Evolutionary conservation across 2,329 filamentous ascomycete genomes (phyloP).

Genomic region (Cercospora beticola): DNA sequence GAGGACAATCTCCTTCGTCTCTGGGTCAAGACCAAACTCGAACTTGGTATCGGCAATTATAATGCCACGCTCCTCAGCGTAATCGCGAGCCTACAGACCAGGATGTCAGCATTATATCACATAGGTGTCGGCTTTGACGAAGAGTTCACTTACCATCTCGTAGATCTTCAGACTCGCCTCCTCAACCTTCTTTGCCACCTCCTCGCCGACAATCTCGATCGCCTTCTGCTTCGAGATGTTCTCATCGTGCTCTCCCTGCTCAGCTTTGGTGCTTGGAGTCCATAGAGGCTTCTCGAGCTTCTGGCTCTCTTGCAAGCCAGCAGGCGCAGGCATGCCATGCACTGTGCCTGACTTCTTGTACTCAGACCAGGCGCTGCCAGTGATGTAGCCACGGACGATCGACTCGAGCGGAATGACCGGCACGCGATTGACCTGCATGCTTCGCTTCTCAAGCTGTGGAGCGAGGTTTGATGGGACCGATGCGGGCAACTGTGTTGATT

Average conservation of each 20-base stretch:
- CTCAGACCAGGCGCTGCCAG: constrained; percentile 80
- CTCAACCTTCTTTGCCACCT: constrained; percentile 65
- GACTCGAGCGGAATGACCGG: constrained; percentile 77
- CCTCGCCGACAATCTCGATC: constrained; percentile 61
- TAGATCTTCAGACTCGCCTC: constrained; percentile 65
- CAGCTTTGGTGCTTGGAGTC: constrained; percentile 84
- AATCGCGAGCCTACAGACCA: constrained; percentile 54
- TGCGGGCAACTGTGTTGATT: constrained; percentile 58
- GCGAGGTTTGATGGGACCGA: constrained; percentile 43
- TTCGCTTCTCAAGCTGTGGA: constrained; percentile 57
- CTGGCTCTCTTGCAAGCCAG: constrained; percentile 68
- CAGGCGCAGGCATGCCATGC: constrained; percentile 69
- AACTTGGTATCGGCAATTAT: constrained; percentile 79
- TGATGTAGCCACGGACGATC: constrained; percentile 88
- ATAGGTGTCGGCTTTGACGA: neutral
- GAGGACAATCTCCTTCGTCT: constrained; percentile 66
- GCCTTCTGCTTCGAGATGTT: constrained; percentile 75
- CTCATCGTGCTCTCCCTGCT: constrained; percentile 74
- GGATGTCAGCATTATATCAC: neutral
- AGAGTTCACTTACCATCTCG: constrained; percentile 45
- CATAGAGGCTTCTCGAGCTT: constrained; percentile 69
- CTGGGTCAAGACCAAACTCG: constrained; percentile 66
- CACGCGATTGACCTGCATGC: constrained; percentile 74
- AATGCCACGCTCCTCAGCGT: constrained; percentile 66
- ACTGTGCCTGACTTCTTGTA: constrained; percentile 73